A percentile compares a stretch with the other conserved stretches of the same genome.
phyloP scores from a whole-genome alignment of 108 stramenopile genomes.

The Nitzschia inconspicua region DNA sequence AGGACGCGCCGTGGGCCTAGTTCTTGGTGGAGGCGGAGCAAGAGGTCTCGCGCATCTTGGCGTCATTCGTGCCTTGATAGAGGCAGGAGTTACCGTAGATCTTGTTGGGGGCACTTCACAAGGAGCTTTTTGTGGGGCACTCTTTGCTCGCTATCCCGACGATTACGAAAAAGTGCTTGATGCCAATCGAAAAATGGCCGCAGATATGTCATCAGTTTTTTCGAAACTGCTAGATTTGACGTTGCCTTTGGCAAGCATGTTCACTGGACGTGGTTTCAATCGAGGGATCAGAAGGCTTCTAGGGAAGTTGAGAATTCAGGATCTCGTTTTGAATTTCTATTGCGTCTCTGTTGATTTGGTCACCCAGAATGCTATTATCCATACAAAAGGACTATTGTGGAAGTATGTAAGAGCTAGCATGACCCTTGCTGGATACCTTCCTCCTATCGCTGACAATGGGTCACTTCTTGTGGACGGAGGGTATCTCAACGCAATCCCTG shows the following conservation, averaged over 20 bases:
- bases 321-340: conserved; percentile 56
- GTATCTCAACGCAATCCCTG: conserved; percentile 59
- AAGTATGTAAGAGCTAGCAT: conserved; percentile 60
- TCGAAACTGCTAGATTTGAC: conserved; percentile 53
- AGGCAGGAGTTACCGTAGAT: conserved; percentile 46
- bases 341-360: conserved; percentile 53
- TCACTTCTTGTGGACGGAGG: conserved; percentile 56
- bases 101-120: conserved; percentile 56
- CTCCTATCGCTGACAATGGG: conserved; percentile 51
- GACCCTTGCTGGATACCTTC: conserved; percentile 57
- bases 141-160: conserved; percentile 40
- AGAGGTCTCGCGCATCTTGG: conserved; percentile 55
- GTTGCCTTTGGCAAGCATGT: conserved; percentile 43
- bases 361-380: conserved; percentile 22
- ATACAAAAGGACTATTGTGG: conserved; percentile 47
- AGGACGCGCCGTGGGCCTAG: conserved; percentile 46
- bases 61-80: conserved; percentile 43
- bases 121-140: conserved; percentile 48
- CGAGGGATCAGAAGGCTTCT: conserved; percentile 32
- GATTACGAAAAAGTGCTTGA: conserved; percentile 26
- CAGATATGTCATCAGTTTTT: conserved; percentile 31
- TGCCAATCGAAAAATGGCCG: conserved; percentile 35
- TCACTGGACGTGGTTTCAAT: conserved; percentile 47
- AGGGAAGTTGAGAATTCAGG: conserved; percentile 48
- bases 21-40: conserved; percentile 54